Evolutionary conservation across 2,329 filamentous ascomycete species (phyloP), one percentile per base, ranked within the genome.

Genomic region (Neonectria hederae): DNA sequence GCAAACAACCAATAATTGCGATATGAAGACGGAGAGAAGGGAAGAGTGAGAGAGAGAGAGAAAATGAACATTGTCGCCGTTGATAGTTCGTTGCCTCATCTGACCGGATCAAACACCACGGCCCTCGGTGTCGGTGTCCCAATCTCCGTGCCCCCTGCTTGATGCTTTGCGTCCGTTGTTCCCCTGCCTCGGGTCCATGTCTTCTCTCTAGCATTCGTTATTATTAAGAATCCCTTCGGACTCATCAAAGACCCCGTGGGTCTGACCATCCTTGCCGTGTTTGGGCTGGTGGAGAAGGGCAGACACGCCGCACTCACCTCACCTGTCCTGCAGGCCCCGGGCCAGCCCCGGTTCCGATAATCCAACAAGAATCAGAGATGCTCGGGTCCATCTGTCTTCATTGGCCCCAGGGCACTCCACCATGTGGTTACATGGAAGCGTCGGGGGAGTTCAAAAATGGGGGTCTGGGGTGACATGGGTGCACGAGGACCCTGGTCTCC

Each of bases 181-280:
- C 35, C 54, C 55, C 55, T 32, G n/a, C n/a, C 48, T 51, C 22
- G 48, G n/a, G 48, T 32, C 48, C 28, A 51, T n/a, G 48, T 32
- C 35, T 22, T 30, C 7, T 38, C 45, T 32, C 11, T 51, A 57
- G 26, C 13, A 26, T 32, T 51, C 35, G 17, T 57, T 28, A 19
- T 48, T 42, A 13, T 22, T 24, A 26, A 30, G 22, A 42, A 45
- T 38, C n/a, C 30, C 30, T 26, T 30, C 52, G 52, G 52, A 19
- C 22, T 28, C 14, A 28, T 43, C 21, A 11, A 28, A 26, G 22
- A 43, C 22, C 11, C 52, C 52, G 38, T 54, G 30, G 8, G 24
- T 54, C 32, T 40, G 32, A n/a, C 22, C 35, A 28, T 28, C 19
- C 52, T 54, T 54, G 13, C 21, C 52, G 40, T 30, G 35, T 26